These are phyloP conservation scores for Trametes cinnabarina DNA, from an alignment of 768 basidiomycete species.

Conservation along the genomic window DNA sequence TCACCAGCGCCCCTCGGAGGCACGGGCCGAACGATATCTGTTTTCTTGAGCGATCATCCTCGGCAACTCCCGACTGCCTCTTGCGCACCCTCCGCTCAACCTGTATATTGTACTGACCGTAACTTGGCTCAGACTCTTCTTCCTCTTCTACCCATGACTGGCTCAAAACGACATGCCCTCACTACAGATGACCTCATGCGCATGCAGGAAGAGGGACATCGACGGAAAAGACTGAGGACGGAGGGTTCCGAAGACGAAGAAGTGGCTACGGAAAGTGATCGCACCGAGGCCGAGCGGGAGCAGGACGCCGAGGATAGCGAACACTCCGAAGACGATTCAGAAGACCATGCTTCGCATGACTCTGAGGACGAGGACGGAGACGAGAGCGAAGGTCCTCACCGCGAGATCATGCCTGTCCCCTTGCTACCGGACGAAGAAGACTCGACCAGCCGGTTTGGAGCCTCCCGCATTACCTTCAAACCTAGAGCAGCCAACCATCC, in stretches of 20 bases:
- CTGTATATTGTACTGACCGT: background rate
- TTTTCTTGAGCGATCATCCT: conserved; percentile 6
- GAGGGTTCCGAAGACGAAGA: conserved; percentile 11
- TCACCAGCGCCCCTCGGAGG: too few relatives aligned
- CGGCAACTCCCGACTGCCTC: conserved; percentile 12
- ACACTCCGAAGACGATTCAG: conserved; percentile 10
- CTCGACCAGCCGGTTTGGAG: conserved; percentile 16
- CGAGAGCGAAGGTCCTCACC: conserved; percentile 1
- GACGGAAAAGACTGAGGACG: conserved; percentile 14
- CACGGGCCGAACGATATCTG: background rate
- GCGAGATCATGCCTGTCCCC: background rate
- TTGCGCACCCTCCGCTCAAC: background rate
- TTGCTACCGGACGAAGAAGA: conserved; percentile 5
- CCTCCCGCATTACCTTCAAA: conserved; percentile 26
- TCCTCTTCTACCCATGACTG: conserved; percentile 17
- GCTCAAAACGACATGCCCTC: conserved; percentile 29
- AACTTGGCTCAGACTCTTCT: background rate
- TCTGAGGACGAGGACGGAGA: background rate
- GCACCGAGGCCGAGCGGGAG: conserved; percentile 22
- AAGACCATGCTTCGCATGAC: background rate
- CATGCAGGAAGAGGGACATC: conserved; percentile 34
- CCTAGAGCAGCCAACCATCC: conserved; percentile 11
- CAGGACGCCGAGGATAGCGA: background rate
- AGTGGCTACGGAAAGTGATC: conserved; percentile 17
- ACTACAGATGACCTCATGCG: conserved; percentile 39